These are phyloP conservation scores for Salix caprea DNA, from an alignment of 345 rosid species.

Conservation along the genomic window DNA sequence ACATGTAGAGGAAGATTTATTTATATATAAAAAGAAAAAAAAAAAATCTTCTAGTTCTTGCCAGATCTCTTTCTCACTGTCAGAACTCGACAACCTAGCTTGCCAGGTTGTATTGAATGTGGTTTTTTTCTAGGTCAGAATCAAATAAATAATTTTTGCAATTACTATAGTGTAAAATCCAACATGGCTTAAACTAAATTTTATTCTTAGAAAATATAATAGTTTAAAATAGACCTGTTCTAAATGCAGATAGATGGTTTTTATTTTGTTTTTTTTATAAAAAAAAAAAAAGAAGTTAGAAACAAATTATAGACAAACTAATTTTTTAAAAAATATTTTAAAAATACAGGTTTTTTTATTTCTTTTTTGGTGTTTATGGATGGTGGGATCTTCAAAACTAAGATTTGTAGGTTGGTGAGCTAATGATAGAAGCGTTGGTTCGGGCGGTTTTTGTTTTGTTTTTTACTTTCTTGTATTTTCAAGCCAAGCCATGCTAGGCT, in stretches of 20 bases:
- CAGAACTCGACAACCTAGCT: neutral
- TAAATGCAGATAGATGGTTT: no score
- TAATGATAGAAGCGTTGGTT: constrained; percentile 12
- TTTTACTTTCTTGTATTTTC: neutral
- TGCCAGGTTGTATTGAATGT: constrained; percentile 8
- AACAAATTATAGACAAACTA: no score
- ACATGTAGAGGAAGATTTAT: neutral
- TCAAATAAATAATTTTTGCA: neutral
- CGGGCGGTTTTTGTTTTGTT: neutral
- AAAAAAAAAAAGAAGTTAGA: no score
- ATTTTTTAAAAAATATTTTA: no score
- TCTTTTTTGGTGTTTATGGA: neutral
- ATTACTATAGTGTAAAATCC: neutral
- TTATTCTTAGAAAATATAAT: no score
- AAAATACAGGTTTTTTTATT: no score
- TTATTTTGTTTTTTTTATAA: no score
- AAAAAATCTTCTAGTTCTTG: neutral
- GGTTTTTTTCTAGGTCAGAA: neutral
- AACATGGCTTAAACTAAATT: no score
- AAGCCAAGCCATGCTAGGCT: neutral
- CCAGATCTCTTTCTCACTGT: constrained; percentile 6
- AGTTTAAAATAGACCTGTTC: no score
- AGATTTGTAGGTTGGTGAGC: constrained; percentile 13
- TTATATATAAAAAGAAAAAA: no score
- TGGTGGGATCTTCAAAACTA: neutral